phyloP scores from a whole-genome alignment of 208 protist species.

The Herpetomonas tarakana region DNA sequence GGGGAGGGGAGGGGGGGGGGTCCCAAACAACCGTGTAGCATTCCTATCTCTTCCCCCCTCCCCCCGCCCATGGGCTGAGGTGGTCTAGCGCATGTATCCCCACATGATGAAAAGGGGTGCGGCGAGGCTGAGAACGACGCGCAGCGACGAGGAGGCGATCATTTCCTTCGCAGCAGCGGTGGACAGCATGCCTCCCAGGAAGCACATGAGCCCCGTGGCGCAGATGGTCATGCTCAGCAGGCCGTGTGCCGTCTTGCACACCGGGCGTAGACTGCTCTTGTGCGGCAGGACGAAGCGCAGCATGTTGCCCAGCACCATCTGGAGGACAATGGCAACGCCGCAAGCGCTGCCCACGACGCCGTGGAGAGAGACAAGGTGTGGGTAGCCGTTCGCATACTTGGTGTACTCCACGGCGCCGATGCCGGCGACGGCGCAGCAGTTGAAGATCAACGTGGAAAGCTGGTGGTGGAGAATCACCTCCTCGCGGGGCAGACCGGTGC shows the following conservation, averaged over 20 bases:
- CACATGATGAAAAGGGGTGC: slow-evolving; percentile 9
- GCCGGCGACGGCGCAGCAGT: slow-evolving; percentile 29
- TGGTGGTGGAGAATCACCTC: slow-evolving; percentile 34
- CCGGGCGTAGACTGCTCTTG: not conserved
- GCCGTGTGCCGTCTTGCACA: slow-evolving; percentile 15
- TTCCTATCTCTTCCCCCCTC: too few species aligned
- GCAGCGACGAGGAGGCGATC: slow-evolving; percentile 17
- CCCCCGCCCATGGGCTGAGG: too few species aligned
- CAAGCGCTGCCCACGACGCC: slow-evolving; percentile 30
- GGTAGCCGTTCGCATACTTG: slow-evolving; percentile 35
- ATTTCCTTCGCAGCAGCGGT: slow-evolving; percentile 22
- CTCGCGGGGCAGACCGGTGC: not conserved
- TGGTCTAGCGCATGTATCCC: slow-evolving; percentile 1
- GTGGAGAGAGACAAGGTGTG: slow-evolving; percentile 46
- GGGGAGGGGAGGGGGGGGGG: too few species aligned
- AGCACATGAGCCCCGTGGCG: slow-evolving; percentile 20
- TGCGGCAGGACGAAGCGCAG: slow-evolving; percentile 24
- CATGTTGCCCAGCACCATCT: slow-evolving; percentile 23
- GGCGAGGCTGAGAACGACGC: slow-evolving; percentile 2
- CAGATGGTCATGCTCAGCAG: slow-evolving; percentile 17
- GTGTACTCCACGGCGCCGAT: slow-evolving; percentile 53
- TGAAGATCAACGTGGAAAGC: slow-evolving; percentile 30
- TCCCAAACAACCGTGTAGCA: too few species aligned
- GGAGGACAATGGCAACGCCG: slow-evolving; percentile 21
- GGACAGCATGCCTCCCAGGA: slow-evolving; percentile 23